Evolutionary conservation across 2,329 filamentous ascomycete genomes (phyloP).

Genomic region (Periglandula ipomoeae): DNA sequence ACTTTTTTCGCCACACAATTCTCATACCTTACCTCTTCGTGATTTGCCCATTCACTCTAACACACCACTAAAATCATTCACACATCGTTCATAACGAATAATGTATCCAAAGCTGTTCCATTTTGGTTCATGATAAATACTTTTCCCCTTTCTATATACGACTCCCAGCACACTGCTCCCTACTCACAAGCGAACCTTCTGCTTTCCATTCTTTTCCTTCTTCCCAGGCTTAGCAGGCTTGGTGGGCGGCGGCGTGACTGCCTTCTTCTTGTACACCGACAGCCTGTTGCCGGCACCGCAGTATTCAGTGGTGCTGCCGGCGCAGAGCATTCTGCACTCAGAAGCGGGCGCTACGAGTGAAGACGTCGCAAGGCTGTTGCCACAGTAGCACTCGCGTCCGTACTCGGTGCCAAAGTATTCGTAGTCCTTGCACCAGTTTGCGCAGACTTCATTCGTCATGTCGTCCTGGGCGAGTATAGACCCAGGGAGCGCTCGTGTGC

Average conservation of each 20-base stretch:
- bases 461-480: constrained; percentile 14
- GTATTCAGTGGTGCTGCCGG: constrained; percentile 25
- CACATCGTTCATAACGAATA: too few relatives aligned
- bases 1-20: too few relatives aligned
- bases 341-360: constrained; percentile 18
- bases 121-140: neutral
- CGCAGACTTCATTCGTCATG: constrained; percentile 26
- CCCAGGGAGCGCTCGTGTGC: constrained; percentile 22
- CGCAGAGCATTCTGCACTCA: constrained; percentile 33
- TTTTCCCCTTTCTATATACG: neutral
- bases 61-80: too few relatives aligned
- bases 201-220: neutral
- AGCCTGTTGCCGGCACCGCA: constrained; percentile 32
- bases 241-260: neutral
- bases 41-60: too few relatives aligned
- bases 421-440: constrained; percentile 21
- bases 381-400: constrained; percentile 28
- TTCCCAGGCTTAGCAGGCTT: neutral
- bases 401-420: constrained; percentile 29
- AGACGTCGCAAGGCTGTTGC: constrained; percentile 18
- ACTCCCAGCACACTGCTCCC: neutral
- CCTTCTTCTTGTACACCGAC: constrained; percentile 23
- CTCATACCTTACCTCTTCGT: too few relatives aligned
- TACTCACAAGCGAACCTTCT: neutral
- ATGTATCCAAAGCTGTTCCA: too few relatives aligned